Evolutionary conservation across 2,329 filamentous ascomycete genomes (phyloP).

Genomic region (Alternaria gansuensis): DNA sequence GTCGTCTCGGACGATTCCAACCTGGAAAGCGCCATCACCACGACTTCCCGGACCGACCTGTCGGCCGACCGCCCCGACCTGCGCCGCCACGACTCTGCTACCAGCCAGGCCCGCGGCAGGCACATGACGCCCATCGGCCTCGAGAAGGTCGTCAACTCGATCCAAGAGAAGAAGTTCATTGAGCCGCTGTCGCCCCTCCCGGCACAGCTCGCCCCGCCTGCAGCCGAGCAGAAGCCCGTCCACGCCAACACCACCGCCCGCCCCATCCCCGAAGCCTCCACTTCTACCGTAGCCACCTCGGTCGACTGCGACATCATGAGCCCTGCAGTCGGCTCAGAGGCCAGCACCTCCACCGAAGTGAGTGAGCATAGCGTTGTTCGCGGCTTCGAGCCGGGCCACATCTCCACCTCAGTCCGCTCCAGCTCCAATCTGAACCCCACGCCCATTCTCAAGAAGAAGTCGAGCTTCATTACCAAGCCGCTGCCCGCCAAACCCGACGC

Average conservation of each 20-base stretch:
- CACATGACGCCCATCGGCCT: constrained; percentile 93
- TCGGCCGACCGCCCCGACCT: constrained; percentile 71
- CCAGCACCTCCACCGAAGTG: constrained; percentile 69
- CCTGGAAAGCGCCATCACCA: constrained; percentile 52
- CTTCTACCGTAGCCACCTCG: constrained; percentile 63
- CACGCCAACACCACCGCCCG: constrained; percentile 49
- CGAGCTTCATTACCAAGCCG: constrained; percentile 42
- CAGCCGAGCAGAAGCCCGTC: constrained; percentile 22
- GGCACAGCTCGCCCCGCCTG: constrained; percentile 49
- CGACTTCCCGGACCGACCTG: constrained; percentile 57
- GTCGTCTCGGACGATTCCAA: constrained; percentile 57
- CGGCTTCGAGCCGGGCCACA: constrained; percentile 82
- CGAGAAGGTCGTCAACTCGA: constrained; percentile 92
- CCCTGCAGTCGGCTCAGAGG: constrained; percentile 63
- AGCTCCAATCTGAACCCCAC: constrained; percentile 67
- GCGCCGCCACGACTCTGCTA: constrained; percentile 74
- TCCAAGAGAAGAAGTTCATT: constrained; percentile 81
- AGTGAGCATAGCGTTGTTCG: constrained; percentile 77
- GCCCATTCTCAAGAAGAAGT: constrained; percentile 66
- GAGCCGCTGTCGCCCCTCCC: constrained; percentile 63
- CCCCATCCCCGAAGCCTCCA: constrained; percentile 66
- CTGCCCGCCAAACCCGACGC: constrained; percentile 48
- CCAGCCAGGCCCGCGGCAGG: constrained; percentile 74
- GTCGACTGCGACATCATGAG: constrained; percentile 54
- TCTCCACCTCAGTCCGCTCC: constrained; percentile 73